Conservation (phyloP, 805 yeast species). For the Metschnikowia henanensis region DNA sequence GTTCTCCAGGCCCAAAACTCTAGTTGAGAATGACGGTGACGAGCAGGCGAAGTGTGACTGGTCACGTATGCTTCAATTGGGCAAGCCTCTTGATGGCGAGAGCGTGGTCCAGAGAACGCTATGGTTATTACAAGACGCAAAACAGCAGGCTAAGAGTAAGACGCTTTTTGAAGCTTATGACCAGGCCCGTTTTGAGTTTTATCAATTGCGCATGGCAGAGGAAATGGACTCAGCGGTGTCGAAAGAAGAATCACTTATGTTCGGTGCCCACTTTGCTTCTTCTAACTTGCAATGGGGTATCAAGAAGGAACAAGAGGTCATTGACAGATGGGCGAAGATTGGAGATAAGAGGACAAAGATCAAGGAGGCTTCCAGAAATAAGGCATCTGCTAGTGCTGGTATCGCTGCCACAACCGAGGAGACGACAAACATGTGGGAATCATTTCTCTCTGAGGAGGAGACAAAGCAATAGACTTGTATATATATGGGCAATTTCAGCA, state of each 20-base stretch:
- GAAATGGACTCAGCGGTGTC: slow-evolving; percentile 74
- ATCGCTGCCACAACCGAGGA: slow-evolving; percentile 19
- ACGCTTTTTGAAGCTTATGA: slow-evolving; percentile 71
- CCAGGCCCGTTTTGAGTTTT: slow-evolving; percentile 84
- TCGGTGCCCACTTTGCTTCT: slow-evolving; percentile 71
- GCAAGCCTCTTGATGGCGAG: slow-evolving; percentile 85
- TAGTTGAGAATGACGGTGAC: slow-evolving; percentile 73
- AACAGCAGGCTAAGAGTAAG: slow-evolving; percentile 14
- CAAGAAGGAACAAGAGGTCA: slow-evolving; percentile 64
- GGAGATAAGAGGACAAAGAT: slow-evolving; percentile 66
- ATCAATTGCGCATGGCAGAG: slow-evolving; percentile 78
- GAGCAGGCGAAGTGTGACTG: slow-evolving; percentile 66
- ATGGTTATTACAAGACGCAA: slow-evolving; percentile 33
- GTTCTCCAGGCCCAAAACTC: slow-evolving; percentile 80
- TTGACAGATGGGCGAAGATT: slow-evolving; percentile 71
- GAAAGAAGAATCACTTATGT: slow-evolving; percentile 82
- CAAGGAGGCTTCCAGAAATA: slow-evolving; percentile 44
- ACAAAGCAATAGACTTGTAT: slow-evolving; percentile 12
- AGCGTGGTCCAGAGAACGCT: slow-evolving; percentile 46
- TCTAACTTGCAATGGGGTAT: slow-evolving; percentile 68
- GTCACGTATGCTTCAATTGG: slow-evolving; percentile 71
- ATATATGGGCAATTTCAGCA: slow-evolving; percentile 6
- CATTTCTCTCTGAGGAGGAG: slow-evolving; percentile 20
- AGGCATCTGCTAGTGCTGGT: slow-evolving; percentile 20
- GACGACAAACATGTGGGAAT: slow-evolving; percentile 25